Evolutionary conservation across 2,329 filamentous ascomycete species (phyloP), one percentile per base, ranked within the genome.

Genomic region (Cryphonectria nitschkei): DNA sequence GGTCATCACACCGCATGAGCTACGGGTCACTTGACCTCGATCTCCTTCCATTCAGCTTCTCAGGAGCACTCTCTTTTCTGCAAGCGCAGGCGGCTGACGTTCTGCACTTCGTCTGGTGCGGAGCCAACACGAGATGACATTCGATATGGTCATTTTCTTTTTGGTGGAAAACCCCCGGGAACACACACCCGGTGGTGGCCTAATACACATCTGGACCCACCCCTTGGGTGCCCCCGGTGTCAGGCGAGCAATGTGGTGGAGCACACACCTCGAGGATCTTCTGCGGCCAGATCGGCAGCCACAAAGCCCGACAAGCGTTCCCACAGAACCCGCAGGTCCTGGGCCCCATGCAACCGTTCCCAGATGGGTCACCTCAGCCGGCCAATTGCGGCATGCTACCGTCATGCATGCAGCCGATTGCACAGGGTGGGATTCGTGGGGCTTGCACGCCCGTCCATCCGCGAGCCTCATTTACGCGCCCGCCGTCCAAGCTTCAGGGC

Each of bases 391-490:
- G 74, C 73, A 74, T 75, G 70, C 74, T 77, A 74, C 74, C 72
- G 75, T 73, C 73, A 76, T 78, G 79, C 80, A 81, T 78, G 76
- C 79, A 77, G 84, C 81, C 80, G 79, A 86, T 86, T 86, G 84
- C 82, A 81, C 80, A 50, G 76, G 82, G 78, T 75, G 76, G 76
- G 76, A 46, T 75, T 78, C 80, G 78, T 78, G 79, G 80, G 80
- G 79, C 80, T 80, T 77, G 77, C 75, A 75, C 78, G 76, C 75
- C 79, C 78, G 79, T 80, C 85, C 84, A 86, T 79, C 82, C 79
- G 80, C 78, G 81, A 81, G 80, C 80, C 80, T 81, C 80, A 77
- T 81, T 84, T 88, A 88, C 82, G 85, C 86, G 86, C 86, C 85
- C 77, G 74, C 62, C 68, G 43, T 68, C 68, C 66, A 68, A 68